Conservation (phyloP, 163 green algal species). For the Scenedesmus sp. region DNA sequence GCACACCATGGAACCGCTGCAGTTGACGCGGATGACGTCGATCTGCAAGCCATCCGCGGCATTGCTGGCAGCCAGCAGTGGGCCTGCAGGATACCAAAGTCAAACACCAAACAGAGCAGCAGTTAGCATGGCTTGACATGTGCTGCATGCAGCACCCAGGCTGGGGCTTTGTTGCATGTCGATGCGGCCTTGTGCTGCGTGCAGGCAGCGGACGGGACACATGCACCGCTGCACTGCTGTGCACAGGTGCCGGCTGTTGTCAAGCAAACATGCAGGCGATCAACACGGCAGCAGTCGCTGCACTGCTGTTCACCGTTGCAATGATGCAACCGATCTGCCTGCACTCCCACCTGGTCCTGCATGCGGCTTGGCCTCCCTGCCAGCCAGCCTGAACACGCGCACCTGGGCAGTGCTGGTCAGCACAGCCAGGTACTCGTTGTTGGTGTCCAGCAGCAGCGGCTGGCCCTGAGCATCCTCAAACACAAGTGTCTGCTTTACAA, state of each 20-base stretch:
- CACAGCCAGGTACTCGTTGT: constrained; percentile 67
- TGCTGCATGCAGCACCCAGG: background rate
- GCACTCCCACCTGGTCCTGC: constrained; percentile 60
- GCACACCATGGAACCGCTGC: constrained; percentile 69
- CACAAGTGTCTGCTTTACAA: constrained; percentile 61
- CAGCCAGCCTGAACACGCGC: constrained; percentile 72
- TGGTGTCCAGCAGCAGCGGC: constrained; percentile 65
- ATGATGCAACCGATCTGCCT: background rate
- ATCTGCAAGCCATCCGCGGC: constrained; percentile 48
- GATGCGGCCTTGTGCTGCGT: too few relatives aligned
- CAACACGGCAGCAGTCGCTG: too few relatives aligned
- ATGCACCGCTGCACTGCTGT: too few relatives aligned
- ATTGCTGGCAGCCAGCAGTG: constrained; percentile 48
- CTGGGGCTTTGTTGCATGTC: too few relatives aligned
- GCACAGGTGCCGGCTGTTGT: too few relatives aligned
- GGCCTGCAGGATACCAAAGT: constrained; percentile 34
- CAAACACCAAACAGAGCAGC: background rate
- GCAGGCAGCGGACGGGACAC: too few relatives aligned
- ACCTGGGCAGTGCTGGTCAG: constrained; percentile 65
- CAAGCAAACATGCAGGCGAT: background rate
- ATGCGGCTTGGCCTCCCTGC: constrained; percentile 77
- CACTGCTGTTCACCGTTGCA: background rate
- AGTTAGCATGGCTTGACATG: background rate
- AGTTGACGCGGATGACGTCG: constrained; percentile 68
- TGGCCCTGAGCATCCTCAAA: constrained; percentile 61